phyloP scores from a whole-genome alignment of 352 stramenopile species.

The Pythium diclinum region DNA sequence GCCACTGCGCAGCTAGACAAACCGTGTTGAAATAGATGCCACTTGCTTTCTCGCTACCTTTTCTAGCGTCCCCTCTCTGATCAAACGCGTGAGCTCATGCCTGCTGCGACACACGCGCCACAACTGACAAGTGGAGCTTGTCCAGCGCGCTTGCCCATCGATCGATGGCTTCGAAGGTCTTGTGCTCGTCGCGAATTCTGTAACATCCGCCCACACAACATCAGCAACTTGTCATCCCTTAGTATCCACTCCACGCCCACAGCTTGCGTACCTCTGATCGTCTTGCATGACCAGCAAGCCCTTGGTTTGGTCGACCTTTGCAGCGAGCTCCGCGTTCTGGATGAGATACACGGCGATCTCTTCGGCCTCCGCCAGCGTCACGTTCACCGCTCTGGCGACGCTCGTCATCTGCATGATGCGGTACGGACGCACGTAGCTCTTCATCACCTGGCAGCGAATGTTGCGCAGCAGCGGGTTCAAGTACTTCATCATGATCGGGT shows the following conservation, averaged over 20 bases:
- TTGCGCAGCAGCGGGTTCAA: slow-evolving; percentile 91
- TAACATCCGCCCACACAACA: slow-evolving; percentile 11
- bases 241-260: neutral
- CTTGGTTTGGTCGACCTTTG: slow-evolving; percentile 88
- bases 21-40: slow-evolving; percentile 14
- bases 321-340: slow-evolving; percentile 86
- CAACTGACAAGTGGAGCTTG: slow-evolving; percentile 46
- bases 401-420: slow-evolving; percentile 85
- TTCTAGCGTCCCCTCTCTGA: neutral
- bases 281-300: slow-evolving; percentile 55
- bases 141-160: slow-evolving; percentile 56
- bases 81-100: neutral
- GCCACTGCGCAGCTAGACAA: slow-evolving; percentile 23
- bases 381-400: slow-evolving; percentile 89
- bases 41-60: neutral
- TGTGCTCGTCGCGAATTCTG: slow-evolving; percentile 53
- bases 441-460: slow-evolving; percentile 92
- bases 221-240: neutral
- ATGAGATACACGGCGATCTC: slow-evolving; percentile 90
- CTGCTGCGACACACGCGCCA: slow-evolving; percentile 32
- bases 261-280: slow-evolving; percentile 39
- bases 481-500: slow-evolving; percentile 92
- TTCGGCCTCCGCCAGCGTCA: slow-evolving; percentile 84
- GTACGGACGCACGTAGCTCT: slow-evolving; percentile 90
- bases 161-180: slow-evolving; percentile 69